Conservation (phyloP, 768 basidiomycete species). For the Kwoniella sp. region DNA sequence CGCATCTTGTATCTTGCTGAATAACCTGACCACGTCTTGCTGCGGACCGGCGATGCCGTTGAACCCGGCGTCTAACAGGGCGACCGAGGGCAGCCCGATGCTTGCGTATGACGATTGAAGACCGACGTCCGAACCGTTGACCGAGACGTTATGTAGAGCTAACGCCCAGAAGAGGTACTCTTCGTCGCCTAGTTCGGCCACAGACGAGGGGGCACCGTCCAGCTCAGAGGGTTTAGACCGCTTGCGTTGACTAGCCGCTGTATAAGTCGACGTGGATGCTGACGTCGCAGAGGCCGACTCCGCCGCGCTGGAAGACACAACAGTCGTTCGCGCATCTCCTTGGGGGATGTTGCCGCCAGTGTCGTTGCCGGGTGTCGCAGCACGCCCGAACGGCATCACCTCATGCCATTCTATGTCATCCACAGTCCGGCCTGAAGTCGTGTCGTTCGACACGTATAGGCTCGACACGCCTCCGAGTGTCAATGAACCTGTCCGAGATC, state of each 20-base stretch:
- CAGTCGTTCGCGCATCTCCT: constrained; percentile 1
- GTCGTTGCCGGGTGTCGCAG: constrained; percentile 5
- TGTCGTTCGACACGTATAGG: constrained; percentile 18
- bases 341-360: background rate
- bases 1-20: constrained; percentile 35
- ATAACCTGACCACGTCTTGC: constrained; percentile 41
- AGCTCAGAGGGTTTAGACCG: background rate
- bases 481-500: constrained; percentile 17
- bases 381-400: constrained; percentile 37
- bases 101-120: constrained; percentile 36
- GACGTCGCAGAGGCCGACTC: background rate
- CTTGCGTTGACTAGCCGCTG: no score
- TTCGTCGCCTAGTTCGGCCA: constrained; percentile 20
- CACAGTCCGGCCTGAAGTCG: constrained; percentile 23
- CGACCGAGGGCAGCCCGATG: constrained; percentile 23
- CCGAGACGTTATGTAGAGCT: constrained; percentile 27
- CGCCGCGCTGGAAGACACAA: background rate
- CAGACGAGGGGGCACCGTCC: constrained; percentile 1
- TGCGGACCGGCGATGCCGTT: constrained; percentile 46
- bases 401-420: constrained; percentile 44
- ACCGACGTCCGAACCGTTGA: constrained; percentile 40
- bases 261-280: background rate
- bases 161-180: constrained; percentile 40
- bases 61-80: constrained; percentile 43
- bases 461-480: constrained; percentile 41